Conservation (phyloP, 2,329 filamentous ascomycete genomes). For the Colletotrichum sublineola region DNA sequence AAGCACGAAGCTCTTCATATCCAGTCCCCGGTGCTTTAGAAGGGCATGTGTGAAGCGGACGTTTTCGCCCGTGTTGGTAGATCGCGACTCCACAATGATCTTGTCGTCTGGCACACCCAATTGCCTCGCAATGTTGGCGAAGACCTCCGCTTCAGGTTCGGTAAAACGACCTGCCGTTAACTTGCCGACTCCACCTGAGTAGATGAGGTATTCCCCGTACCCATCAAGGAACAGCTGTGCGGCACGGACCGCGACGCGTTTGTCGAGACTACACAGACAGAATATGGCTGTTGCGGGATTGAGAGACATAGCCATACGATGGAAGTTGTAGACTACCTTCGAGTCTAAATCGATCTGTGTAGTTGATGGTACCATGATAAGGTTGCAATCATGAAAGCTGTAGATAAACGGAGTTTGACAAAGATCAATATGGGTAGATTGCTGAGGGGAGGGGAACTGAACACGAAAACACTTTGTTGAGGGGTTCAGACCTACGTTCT, state of each 20-base stretch:
- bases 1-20: constrained; percentile 53
- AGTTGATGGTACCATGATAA: neutral
- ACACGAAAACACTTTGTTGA: neutral
- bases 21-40: constrained; percentile 48
- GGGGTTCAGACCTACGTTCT: neutral
- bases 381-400: neutral
- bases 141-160: constrained; percentile 58
- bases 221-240: constrained; percentile 58
- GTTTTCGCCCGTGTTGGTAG: constrained; percentile 63
- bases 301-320: constrained; percentile 55
- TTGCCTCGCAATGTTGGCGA: constrained; percentile 55
- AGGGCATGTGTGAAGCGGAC: constrained; percentile 58
- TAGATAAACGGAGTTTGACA: neutral
- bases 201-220: constrained; percentile 56
- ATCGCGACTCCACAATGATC: constrained; percentile 56
- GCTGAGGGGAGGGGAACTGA: neutral
- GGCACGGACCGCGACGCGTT: constrained; percentile 58
- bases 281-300: constrained; percentile 58
- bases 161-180: constrained; percentile 56
- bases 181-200: constrained; percentile 58
- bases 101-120: constrained; percentile 56
- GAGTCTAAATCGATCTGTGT: constrained; percentile 49
- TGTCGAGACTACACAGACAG: constrained; percentile 62
- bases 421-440: neutral
- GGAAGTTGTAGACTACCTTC: constrained; percentile 58